Evolutionary conservation across 1,139 yeast species (phyloP).

Genomic region (Arxiozyma bovina): DNA sequence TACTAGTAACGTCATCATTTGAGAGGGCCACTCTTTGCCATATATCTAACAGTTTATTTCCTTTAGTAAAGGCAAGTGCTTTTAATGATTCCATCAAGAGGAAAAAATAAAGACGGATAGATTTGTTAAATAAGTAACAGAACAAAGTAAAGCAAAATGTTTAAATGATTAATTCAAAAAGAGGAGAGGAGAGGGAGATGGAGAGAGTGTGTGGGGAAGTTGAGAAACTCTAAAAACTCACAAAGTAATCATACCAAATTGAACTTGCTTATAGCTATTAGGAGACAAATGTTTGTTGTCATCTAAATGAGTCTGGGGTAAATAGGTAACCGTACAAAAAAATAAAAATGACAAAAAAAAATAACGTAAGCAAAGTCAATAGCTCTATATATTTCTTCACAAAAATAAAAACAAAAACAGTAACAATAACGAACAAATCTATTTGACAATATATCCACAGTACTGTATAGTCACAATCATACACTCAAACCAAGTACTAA

Average conservation of each 20-base stretch:
- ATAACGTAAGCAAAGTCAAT: too few relatives aligned
- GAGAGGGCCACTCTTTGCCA: background rate
- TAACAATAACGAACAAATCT: too few relatives aligned
- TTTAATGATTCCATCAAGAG: slow-evolving; percentile 10
- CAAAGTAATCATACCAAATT: background rate
- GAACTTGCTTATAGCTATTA: too few relatives aligned
- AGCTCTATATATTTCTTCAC: too few relatives aligned
- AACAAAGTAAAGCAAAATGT: too few relatives aligned
- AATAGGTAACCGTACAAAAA: background rate
- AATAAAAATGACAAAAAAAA: too few relatives aligned
- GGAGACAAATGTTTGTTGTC: background rate
- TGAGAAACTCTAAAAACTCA: background rate
- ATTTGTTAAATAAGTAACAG: background rate
- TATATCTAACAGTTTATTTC: background rate
- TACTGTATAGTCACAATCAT: too few relatives aligned
- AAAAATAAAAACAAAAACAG: too few relatives aligned
- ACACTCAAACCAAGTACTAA: too few relatives aligned
- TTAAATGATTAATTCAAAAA: background rate
- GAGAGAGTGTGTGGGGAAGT: background rate
- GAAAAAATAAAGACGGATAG: too few relatives aligned
- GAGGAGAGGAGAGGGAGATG: background rate
- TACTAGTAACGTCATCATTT: background rate
- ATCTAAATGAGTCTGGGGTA: too few relatives aligned
- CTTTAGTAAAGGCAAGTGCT: slow-evolving; percentile 6
- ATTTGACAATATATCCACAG: too few relatives aligned